phyloP scores from a whole-genome alignment of 164 flowering plant species.

The Stephania yunnanensis region DNA sequence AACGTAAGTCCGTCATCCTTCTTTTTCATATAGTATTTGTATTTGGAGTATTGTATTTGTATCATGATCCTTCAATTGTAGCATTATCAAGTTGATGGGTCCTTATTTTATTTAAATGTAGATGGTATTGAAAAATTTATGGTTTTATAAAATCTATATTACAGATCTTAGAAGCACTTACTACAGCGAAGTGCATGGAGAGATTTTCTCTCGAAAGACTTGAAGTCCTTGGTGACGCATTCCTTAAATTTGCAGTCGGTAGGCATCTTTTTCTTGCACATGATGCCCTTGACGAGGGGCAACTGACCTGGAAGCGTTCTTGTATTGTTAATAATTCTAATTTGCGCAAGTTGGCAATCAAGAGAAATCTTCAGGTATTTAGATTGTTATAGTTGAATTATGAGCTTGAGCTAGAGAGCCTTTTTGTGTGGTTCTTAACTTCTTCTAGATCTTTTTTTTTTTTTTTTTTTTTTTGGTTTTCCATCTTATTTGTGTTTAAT shows the following conservation, averaged over 20 bases:
- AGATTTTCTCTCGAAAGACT: constrained; percentile 91
- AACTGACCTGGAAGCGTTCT: constrained; percentile 74
- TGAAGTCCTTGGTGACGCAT: constrained; percentile 95
- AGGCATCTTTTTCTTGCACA: constrained; percentile 67
- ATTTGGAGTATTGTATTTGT: too few relatives aligned
- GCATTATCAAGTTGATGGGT: background rate
- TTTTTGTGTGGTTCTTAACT: background rate
- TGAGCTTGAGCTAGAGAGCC: background rate
- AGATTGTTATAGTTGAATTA: background rate
- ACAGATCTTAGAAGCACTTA: constrained; percentile 92
- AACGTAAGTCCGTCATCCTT: constrained; percentile 42
- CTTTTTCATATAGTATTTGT: background rate
- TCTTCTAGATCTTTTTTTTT: background rate
- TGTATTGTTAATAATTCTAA: constrained; percentile 61
- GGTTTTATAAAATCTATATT: constrained; percentile 2
- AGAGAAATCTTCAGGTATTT: constrained; percentile 64
- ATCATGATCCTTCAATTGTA: background rate
- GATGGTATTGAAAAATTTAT: background rate
- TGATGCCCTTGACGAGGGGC: constrained; percentile 74
- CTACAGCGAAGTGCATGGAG: constrained; percentile 86
- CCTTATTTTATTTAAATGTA: background rate
- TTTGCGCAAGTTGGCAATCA: constrained; percentile 55
- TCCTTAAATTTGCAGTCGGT: constrained; percentile 88
- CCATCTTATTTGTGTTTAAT: background rate
- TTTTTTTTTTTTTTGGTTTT: background rate